Percentiles rank a stretch among this genome's conserved stretches.
phyloP scores from a whole-genome alignment of 2,329 filamentous ascomycete genomes.

The Beauveria sp. region DNA sequence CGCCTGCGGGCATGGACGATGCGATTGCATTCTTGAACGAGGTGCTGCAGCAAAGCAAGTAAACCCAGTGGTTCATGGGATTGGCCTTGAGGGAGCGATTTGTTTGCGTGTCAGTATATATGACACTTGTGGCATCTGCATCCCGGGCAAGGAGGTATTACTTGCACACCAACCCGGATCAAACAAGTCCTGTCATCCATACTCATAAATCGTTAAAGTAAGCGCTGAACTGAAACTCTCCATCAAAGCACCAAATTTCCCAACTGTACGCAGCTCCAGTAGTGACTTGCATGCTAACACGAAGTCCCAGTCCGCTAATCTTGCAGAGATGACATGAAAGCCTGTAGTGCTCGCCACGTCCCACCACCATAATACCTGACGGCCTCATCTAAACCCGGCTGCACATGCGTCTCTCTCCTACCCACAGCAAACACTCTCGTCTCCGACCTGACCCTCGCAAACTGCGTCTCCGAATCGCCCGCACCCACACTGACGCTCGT shows the following conservation, averaged over 20 bases:
- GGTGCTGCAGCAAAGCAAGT: background rate
- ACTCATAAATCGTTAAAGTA: too few species aligned
- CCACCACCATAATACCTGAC: slow-evolving; percentile 2
- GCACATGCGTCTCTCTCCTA: slow-evolving; percentile 10
- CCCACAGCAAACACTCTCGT: slow-evolving; percentile 6
- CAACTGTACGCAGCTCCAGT: too few species aligned
- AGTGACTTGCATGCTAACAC: background rate
- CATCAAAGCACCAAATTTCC: too few species aligned
- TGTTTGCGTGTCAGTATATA: too few species aligned
- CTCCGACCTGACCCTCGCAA: background rate
- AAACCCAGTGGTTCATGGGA: background rate
- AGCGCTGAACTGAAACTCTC: too few species aligned
- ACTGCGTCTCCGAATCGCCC: background rate
- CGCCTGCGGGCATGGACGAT: slow-evolving; percentile 36
- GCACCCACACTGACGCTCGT: background rate
- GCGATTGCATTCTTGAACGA: slow-evolving; percentile 26
- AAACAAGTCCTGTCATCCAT: too few species aligned
- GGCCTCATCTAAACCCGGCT: slow-evolving; percentile 8
- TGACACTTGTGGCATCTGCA: too few species aligned
- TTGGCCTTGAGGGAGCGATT: too few species aligned
- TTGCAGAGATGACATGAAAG: background rate
- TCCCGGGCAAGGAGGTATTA: too few species aligned
- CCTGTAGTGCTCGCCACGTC: slow-evolving; percentile 7
- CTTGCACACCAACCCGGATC: too few species aligned
- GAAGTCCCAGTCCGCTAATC: background rate